These are phyloP conservation scores for Phialemonium atrogriseum DNA, from an alignment of 2,329 filamentous ascomycete genomes.

Conservation along the genomic window DNA sequence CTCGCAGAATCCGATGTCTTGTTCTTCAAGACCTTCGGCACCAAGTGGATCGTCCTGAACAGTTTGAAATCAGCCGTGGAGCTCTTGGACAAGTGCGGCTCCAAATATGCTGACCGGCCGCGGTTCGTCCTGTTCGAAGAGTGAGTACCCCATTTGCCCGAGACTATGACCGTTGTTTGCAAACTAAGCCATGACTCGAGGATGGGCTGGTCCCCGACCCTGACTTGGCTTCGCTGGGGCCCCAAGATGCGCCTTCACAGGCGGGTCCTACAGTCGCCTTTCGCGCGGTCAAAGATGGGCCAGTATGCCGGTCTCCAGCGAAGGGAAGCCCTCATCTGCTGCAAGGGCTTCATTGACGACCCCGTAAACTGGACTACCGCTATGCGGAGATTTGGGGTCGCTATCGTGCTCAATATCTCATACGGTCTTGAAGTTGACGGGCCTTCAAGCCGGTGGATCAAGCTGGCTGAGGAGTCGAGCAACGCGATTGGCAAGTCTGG, in stretches of 20 bases:
- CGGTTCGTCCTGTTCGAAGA: slow-evolving; percentile 27
- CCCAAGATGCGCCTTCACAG: slow-evolving; percentile 31
- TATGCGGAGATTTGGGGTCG: slow-evolving; percentile 13
- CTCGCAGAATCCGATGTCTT: slow-evolving; percentile 23
- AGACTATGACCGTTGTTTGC: too few species aligned
- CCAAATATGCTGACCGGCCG: slow-evolving; percentile 27
- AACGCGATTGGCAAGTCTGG: slow-evolving; percentile 16
- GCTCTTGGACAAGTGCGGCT: slow-evolving; percentile 27
- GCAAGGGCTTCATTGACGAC: slow-evolving; percentile 13
- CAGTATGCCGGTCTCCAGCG: slow-evolving; percentile 9
- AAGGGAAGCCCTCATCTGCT: too few species aligned
- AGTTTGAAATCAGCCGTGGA: slow-evolving; percentile 24
- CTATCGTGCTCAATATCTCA: slow-evolving; percentile 15
- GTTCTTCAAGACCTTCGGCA: slow-evolving; percentile 19
- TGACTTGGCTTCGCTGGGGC: slow-evolving; percentile 32
- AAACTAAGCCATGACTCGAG: slow-evolving; percentile 7
- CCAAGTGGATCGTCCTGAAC: slow-evolving; percentile 26
- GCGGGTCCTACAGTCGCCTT: slow-evolving; percentile 30
- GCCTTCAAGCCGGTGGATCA: slow-evolving; percentile 12
- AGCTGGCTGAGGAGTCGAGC: slow-evolving; percentile 13
- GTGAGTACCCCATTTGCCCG: slow-evolving; percentile 9
- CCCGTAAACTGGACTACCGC: slow-evolving; percentile 12
- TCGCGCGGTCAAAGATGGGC: slow-evolving; percentile 21
- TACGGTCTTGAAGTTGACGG: slow-evolving; percentile 16
- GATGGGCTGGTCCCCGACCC: slow-evolving; percentile 33